Percentiles rank a stretch among this genome's conserved stretches.
Evolutionary conservation across 805 yeast species (phyloP).

Genomic region (Kodamaea hsintzibuensis): DNA sequence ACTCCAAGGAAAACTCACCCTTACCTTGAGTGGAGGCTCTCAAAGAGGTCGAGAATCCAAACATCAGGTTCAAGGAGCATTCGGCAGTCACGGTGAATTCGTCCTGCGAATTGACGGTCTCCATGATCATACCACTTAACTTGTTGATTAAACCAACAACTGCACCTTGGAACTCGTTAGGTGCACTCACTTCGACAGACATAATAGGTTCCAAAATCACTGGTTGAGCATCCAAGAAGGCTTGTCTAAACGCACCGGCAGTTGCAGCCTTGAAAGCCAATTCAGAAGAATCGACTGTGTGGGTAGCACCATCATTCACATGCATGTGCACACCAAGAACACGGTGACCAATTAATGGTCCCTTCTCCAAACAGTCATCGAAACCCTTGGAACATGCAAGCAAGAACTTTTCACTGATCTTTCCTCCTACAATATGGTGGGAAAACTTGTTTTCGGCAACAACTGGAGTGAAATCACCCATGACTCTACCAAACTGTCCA

Average conservation of each 20-base stretch:
- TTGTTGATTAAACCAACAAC: conserved; percentile 92
- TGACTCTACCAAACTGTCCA: conserved; percentile 97
- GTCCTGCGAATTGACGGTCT: conserved; percentile 91
- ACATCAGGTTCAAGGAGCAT: conserved; percentile 94
- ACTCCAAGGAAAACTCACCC: conserved; percentile 96
- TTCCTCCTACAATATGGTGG: conserved; percentile 93
- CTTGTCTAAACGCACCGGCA: conserved; percentile 86
- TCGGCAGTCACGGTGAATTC: conserved; percentile 93
- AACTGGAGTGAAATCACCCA: conserved; percentile 72
- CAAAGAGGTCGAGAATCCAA: conserved; percentile 92
- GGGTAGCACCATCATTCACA: conserved; percentile 95
- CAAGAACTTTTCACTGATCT: conserved; percentile 91
- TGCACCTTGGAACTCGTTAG: conserved; percentile 92
- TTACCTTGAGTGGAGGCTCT: conserved; percentile 99
- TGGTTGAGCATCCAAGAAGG: conserved; percentile 81
- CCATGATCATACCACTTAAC: conserved; percentile 86
- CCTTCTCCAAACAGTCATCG: conserved; percentile 92
- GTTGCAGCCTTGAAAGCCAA: conserved; percentile 94
- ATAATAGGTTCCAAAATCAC: conserved; percentile 94
- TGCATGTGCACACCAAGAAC: conserved; percentile 93
- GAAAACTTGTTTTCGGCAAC: conserved; percentile 74
- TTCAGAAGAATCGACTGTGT: conserved; percentile 96
- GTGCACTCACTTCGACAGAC: conserved; percentile 91
- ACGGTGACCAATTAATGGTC: conserved; percentile 93
- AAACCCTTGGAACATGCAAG: conserved; percentile 95